Evolutionary conservation across 1,284 basidiomycete genomes (phyloP), one percentile per base, ranked within the genome.

Genomic region (Puccinia hordei): DNA sequence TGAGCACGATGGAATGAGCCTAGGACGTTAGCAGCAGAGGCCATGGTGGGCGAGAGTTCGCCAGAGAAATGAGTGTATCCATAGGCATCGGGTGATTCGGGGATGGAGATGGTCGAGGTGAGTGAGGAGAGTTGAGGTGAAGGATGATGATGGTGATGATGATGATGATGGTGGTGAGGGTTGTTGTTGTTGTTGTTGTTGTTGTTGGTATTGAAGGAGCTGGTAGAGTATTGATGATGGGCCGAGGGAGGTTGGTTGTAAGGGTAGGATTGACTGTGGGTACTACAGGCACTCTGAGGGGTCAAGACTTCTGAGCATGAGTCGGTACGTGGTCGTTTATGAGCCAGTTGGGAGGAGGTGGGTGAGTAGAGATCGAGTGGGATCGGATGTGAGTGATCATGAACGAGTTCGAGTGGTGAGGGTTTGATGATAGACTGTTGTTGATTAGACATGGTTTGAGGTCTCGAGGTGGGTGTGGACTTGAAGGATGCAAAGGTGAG

Each of bases 1-100:
- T 78, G 76, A 1, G 76, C 76, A 2, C 76, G 65, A 49, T 78
- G 76, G 46, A 78, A 78, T n/a, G 76, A 78, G 24, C 76, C 76
- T 1, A 78, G 53, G 12, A 78, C 76, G 35, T 71, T 71, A 8
- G 76, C 76, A 19, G 76, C 76, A 6, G 66, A 71, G 4, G 76
- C 76, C 66, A 78, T 78, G 2, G 76, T 78, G 51, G 76, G 76
- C 24, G 76, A 78, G 8, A 78, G 66, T 49, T 78, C 76, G 17
- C 76, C 76, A 10, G 76, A 57, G 15, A 71, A 61, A n/a, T 78
- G 75, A 13, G 65, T 41, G n/a, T 49, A 78, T n/a, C 65, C 65
- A 24, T 78, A 78, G 15, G 49, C 51, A 13, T 69, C 66, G 24
- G 76, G 66, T 17, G 76, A 78, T 24, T 78, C 76, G 15, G 76